These are phyloP conservation scores for Coemansia sp. DNA, from an alignment of 192 early-diverging fungal species.

Conservation along the genomic window DNA sequence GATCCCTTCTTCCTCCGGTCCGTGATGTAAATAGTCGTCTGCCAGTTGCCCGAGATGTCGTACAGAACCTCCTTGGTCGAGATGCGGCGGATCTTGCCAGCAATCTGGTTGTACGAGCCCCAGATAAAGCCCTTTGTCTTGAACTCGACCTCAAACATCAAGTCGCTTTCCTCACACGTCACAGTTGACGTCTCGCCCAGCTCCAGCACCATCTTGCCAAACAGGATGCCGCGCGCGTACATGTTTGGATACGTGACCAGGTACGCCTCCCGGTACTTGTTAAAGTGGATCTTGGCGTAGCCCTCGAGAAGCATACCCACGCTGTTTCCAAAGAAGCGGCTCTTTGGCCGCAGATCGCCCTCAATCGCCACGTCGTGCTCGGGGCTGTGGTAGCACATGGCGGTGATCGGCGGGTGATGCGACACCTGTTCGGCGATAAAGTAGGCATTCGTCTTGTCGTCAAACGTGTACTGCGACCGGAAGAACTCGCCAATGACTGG, in stretches of 20 bases:
- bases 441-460: constrained; percentile 65
- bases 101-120: constrained; percentile 74
- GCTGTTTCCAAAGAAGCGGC: constrained; percentile 85
- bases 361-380: constrained; percentile 72
- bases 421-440: constrained; percentile 90
- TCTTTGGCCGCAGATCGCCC: constrained; percentile 83
- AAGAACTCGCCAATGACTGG: constrained; percentile 92
- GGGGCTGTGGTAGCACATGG: constrained; percentile 79
- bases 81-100: constrained; percentile 75
- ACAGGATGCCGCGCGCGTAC: constrained; percentile 87
- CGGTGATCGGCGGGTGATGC: constrained; percentile 91
- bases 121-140: constrained; percentile 72
- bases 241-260: constrained; percentile 85
- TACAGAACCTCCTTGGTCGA: constrained; percentile 72
- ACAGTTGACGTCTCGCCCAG: constrained; percentile 80
- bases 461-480: constrained; percentile 74
- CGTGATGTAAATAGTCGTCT: constrained; percentile 57
- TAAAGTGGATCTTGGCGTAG: constrained; percentile 55
- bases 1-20: constrained; percentile 15
- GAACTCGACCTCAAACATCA: constrained; percentile 83
- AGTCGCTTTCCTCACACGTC: constrained; percentile 67
- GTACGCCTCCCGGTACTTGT: constrained; percentile 60
- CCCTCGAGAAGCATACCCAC: constrained; percentile 84
- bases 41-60: constrained; percentile 90
- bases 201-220: constrained; percentile 93